Evolutionary conservation across 441 rosid species (phyloP), one percentile per base, ranked within the genome.

Genomic region (Corymbia calophylla): DNA sequence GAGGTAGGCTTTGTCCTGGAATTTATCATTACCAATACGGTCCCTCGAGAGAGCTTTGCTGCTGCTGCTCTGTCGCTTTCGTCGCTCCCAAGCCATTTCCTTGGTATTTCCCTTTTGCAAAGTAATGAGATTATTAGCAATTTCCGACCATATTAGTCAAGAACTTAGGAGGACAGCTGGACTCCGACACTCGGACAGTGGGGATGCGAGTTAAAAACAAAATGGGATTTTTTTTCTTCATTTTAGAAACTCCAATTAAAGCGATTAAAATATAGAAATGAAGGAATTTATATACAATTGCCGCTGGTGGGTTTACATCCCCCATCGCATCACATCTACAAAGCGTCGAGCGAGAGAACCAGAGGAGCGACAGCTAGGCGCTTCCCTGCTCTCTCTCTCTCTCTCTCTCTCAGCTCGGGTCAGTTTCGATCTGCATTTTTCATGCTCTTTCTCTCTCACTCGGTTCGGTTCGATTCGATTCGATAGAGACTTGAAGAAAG

Each of bases 41-140:
- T 4, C 47, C 39, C 44, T 32, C 48, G 39, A 44, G 23, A 54
- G 44, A 39, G 44, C 44, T 39, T 39, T 5, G 44, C 44, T 39
- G 53, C 70, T 32, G 70, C 80, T 66, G 23, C 51, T 27, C 60
- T 70, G 93, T 93, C 93, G 92, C 90, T 94, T 93, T 94, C 95
- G 54, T 89, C 56, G 82, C 70, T 60, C 84, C 92, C 10, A 88
- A 90, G 88, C 87, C 89, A 86, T 87, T 81, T 91, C 91, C 84
- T 44, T 77, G 51, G 3, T 7, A 17, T 77, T 23, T n/a, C 15
- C 51, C 51, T 77, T 44, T 77, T 2, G 47, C 51, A 6, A 39
- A 23, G 48, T 64, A 23, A 4, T 29, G 47, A 77, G 44, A 19
- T 66, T 44, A 19, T 66, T 44, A 35, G 51, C 51, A 21, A 77